Evolutionary conservation across 1,284 basidiomycete genomes (phyloP), one percentile per base, ranked within the genome.

Genomic region (Leccinum pseudoinsigne): DNA sequence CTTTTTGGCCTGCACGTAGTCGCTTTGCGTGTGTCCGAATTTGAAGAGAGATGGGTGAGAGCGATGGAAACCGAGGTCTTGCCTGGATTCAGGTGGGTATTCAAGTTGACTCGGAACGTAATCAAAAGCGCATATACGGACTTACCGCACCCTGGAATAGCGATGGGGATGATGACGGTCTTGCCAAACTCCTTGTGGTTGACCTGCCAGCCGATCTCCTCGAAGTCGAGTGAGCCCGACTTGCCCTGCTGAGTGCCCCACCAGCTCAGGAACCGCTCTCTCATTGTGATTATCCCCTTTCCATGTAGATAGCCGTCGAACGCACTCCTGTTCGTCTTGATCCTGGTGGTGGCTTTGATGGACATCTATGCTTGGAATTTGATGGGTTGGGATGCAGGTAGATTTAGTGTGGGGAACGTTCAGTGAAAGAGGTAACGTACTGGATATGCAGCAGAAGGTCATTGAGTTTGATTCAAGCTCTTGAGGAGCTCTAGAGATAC

Each of bases 111-210:
- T 47, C 45, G 5, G 18, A 47, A 21, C 42, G 42, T 47, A 47
- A 12, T 31, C 6, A 9, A 51, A 16, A 61, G 21, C 57, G 55
- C 12, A 28, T 31, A 2, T 3, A 51, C 40, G 10, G 21, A 81
- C 90, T 68, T 65, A 89, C 96, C 97, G 73, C 91, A 94, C 2
- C 97, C 96, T 23, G 95, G 97, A 53, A 98, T 86, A 3, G 95
- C 96, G 18, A 98, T 79, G 0, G 97, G 95, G 0, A 95, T 82
- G 61, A 99, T 86, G 61, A 98, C 80, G 0, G 89, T 94, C 78
- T 96, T 95, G n/a, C 80, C 82, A 66, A 85, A 89, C 67, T 78
- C 74, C 68, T 73, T 5, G 11, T 45, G 23, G 70, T 53, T 14
- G 7, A 16, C 47, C 18, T 21, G 64, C 31, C 31, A 34, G 31